A percentile compares a stretch with the other conserved stretches of the same genome.
Evolutionary conservation across 768 basidiomycete species (phyloP).

Genomic region (Mrakia gelida): DNA sequence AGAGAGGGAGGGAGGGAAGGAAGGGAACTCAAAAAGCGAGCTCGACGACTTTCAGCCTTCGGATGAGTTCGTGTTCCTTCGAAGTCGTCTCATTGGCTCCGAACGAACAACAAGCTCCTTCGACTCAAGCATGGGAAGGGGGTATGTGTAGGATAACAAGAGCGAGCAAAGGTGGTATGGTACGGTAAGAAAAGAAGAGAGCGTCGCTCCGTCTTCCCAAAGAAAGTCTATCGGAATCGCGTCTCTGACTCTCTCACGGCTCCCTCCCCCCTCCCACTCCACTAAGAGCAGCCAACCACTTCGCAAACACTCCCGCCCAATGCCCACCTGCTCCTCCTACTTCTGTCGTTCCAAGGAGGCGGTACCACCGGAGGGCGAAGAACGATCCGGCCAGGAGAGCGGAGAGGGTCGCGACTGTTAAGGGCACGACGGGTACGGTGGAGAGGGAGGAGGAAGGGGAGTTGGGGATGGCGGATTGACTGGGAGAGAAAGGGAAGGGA

Average conservation of each 20-base stretch:
- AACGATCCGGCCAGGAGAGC: conserved; percentile 8
- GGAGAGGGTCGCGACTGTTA: conserved; percentile 4
- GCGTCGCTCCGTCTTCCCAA: neutral
- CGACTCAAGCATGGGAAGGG: too few relatives aligned
- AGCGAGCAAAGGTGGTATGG: too few relatives aligned
- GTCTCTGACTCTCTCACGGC: too few relatives aligned
- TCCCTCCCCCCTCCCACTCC: neutral
- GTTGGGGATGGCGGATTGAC: conserved; percentile 22
- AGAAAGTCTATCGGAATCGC: neutral
- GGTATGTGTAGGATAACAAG: too few relatives aligned
- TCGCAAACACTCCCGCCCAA: neutral
- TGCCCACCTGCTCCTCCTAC: neutral
- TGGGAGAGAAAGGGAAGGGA: neutral
- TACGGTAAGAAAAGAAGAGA: too few relatives aligned
- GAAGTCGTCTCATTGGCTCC: too few relatives aligned
- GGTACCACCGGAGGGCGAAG: conserved; percentile 15
- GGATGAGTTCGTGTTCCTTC: neutral
- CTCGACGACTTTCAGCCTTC: neutral
- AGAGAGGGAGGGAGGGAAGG: neutral
- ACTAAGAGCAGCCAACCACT: neutral
- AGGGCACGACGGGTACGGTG: neutral
- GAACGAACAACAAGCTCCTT: too few relatives aligned
- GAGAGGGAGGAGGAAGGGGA: conserved; percentile 12
- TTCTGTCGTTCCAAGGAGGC: neutral
- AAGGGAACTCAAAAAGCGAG: neutral